These are phyloP conservation scores for Ciborinia camelliae DNA, from an alignment of 2,329 filamentous ascomycete species.

Conservation along the genomic window DNA sequence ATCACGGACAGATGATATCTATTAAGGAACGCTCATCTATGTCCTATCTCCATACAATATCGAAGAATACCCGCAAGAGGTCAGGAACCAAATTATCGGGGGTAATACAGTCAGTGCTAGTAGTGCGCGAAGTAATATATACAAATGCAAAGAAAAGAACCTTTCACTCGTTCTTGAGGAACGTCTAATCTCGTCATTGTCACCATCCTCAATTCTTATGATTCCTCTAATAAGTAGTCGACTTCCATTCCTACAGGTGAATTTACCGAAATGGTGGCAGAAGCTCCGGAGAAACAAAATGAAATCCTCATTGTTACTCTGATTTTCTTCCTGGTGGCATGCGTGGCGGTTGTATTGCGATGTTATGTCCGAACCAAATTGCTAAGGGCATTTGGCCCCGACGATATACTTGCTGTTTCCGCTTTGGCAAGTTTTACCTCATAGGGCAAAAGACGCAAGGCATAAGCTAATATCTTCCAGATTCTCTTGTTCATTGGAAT, in stretches of 20 bases:
- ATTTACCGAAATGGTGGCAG: conserved; percentile 3
- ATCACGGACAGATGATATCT: not conserved
- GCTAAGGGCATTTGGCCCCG: conserved; percentile 43
- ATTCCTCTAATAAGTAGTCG: not conserved
- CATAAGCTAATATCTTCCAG: conserved; percentile 19
- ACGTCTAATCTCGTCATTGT: not conserved
- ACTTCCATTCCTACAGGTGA: not conserved
- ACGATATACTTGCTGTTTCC: conserved; percentile 48
- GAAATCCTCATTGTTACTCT: conserved; percentile 25
- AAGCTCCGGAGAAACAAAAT: not conserved
- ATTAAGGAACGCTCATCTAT: conserved; percentile 8
- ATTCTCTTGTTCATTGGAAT: conserved; percentile 24
- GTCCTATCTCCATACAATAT: not conserved
- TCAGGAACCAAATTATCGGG: not conserved
- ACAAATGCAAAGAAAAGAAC: not conserved
- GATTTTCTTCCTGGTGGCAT: conserved; percentile 40
- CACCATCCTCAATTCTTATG: not conserved
- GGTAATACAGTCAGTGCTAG: not conserved
- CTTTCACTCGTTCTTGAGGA: not conserved
- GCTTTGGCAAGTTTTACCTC: conserved; percentile 42
- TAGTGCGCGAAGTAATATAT: not conserved
- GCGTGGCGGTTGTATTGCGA: conserved; percentile 42
- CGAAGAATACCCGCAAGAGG: conserved; percentile 1
- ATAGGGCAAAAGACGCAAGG: not conserved
- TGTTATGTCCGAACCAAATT: conserved; percentile 46